A percentile compares a stretch with the other conserved stretches of the same genome.
Evolutionary conservation across 2,329 filamentous ascomycete genomes (phyloP).

Genomic region (Mycocentrospora acerina): DNA sequence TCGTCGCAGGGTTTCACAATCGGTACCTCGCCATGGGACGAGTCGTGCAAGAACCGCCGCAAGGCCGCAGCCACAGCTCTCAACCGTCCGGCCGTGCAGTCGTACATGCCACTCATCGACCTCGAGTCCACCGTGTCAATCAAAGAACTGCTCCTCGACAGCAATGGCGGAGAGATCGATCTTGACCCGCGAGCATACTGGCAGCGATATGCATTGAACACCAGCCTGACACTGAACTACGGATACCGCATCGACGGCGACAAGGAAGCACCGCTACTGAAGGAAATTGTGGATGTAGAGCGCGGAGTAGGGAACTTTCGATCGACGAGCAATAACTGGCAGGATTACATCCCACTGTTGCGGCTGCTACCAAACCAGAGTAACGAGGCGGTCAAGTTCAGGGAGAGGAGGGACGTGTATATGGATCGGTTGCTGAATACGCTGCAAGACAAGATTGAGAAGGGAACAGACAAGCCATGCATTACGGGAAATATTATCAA

Average conservation of each 20-base stretch:
- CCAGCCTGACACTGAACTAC: constrained; percentile 76
- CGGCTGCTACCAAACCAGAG: constrained; percentile 65
- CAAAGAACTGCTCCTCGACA: constrained; percentile 68
- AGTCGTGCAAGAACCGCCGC: constrained; percentile 73
- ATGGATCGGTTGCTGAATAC: constrained; percentile 61
- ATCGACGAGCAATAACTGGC: constrained; percentile 80
- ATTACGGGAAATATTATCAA: constrained; percentile 72
- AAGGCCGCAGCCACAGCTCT: constrained; percentile 79
- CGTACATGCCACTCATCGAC: constrained; percentile 81
- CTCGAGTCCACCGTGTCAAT: constrained; percentile 72
- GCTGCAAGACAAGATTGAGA: constrained; percentile 61
- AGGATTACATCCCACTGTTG: constrained; percentile 78
- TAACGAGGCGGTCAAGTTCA: constrained; percentile 64
- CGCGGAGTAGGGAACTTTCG: constrained; percentile 74
- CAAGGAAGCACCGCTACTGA: constrained; percentile 65
- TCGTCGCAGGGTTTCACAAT: constrained; percentile 79
- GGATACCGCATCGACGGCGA: constrained; percentile 73
- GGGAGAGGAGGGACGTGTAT: constrained; percentile 68
- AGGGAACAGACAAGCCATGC: constrained; percentile 67
- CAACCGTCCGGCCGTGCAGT: constrained; percentile 73
- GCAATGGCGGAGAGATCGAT: constrained; percentile 61
- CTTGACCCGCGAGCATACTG: constrained; percentile 74
- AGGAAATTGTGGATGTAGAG: constrained; percentile 76
- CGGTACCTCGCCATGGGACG: constrained; percentile 81
- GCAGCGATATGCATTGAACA: constrained; percentile 75